Evolutionary conservation across 2,329 filamentous ascomycete species (phyloP).

Genomic region (Diaporthe citri): DNA sequence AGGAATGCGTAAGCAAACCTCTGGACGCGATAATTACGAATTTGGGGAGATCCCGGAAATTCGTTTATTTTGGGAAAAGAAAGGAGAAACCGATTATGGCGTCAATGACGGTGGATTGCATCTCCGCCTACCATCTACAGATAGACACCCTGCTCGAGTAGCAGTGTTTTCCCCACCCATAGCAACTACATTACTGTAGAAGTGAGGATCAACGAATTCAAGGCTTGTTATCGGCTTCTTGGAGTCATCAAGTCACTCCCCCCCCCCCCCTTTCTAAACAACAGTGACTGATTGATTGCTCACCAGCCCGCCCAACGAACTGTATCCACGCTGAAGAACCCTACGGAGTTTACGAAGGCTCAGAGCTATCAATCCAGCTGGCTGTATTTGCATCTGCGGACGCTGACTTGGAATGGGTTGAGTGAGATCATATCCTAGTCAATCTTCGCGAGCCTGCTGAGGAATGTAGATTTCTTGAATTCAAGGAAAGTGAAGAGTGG

Average conservation of each 20-base stretch:
- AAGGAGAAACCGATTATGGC: background rate
- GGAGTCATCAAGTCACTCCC: background rate
- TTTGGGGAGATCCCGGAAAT: background rate
- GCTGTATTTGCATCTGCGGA: background rate
- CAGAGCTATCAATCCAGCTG: background rate
- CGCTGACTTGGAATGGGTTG: background rate
- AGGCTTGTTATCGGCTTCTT: background rate
- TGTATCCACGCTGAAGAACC: background rate
- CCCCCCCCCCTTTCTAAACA: no score
- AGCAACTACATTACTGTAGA: background rate
- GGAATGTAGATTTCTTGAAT: background rate
- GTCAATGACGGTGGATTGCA: background rate
- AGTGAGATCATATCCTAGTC: background rate
- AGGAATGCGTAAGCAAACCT: background rate
- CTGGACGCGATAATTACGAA: background rate
- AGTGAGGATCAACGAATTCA: background rate
- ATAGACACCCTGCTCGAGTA: conserved; percentile 7
- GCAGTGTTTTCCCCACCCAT: background rate
- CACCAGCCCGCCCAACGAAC: background rate
- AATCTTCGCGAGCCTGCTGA: background rate
- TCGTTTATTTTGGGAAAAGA: background rate
- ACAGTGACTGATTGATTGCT: background rate
- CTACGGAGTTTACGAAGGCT: background rate
- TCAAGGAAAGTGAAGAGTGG: no score
- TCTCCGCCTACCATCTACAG: background rate